Evolutionary conservation across 805 yeast genomes (phyloP).

Genomic region (Ogataea ganodermae): DNA sequence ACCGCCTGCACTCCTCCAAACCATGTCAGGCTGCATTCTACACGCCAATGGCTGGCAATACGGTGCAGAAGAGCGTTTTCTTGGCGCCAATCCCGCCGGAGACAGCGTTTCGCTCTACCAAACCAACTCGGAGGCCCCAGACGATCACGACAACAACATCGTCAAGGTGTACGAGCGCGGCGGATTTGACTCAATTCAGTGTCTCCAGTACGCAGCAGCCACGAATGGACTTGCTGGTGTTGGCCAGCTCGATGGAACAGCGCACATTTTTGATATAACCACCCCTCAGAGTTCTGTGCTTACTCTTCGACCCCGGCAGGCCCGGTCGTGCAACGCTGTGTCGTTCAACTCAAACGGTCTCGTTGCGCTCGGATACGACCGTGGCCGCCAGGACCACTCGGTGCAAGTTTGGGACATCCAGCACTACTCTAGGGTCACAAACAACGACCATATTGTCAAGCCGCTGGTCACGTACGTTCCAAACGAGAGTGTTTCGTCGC

Average conservation of each 20-base stretch:
- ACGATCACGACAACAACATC: conserved; percentile 51
- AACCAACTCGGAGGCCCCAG: conserved; percentile 41
- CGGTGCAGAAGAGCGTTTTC: conserved; percentile 56
- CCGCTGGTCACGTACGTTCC: conserved; percentile 61
- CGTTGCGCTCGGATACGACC: conserved; percentile 77
- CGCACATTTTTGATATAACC: conserved; percentile 62
- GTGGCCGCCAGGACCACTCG: conserved; percentile 73
- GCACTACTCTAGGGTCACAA: conserved; percentile 51
- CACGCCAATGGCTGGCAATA: conserved; percentile 62
- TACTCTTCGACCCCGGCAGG: conserved; percentile 59
- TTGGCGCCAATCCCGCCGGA: conserved; percentile 75
- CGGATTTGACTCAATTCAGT: conserved; percentile 70
- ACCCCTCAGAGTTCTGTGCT: conserved; percentile 37
- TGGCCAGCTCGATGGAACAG: conserved; percentile 72
- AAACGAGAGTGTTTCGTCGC: conserved; percentile 73
- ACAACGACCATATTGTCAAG: conserved; percentile 51
- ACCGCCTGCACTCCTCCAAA: not conserved
- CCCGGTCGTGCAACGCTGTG: conserved; percentile 73
- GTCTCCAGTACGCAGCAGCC: conserved; percentile 60
- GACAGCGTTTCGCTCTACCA: conserved; percentile 74
- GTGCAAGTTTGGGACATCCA: conserved; percentile 79
- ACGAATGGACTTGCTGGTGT: conserved; percentile 65
- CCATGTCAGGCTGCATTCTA: conserved; percentile 63
- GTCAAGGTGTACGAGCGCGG: conserved; percentile 52
- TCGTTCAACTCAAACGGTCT: conserved; percentile 66